Conservation (phyloP, 257 asterid species). For the Solanum chiquidenum region DNA sequence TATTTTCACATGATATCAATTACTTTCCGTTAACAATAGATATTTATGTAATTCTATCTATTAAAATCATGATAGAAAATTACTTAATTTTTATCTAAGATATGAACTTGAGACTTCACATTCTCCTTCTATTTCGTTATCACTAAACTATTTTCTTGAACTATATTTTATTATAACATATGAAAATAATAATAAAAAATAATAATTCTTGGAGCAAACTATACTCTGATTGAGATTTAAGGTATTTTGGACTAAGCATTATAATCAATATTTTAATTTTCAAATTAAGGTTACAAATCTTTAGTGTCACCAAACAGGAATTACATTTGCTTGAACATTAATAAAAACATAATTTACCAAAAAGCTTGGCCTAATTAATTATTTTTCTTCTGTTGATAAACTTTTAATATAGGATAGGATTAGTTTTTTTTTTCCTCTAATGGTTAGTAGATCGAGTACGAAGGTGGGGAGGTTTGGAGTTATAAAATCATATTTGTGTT, state of each 20-base stretch:
- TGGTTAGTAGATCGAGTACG: background rate
- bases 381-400: background rate
- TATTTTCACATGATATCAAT: background rate
- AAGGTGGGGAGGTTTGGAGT: background rate
- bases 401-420: background rate
- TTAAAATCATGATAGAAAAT: rapidly evolving
- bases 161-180: background rate
- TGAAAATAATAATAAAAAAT: background rate
- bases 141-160: background rate
- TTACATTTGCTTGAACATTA: background rate
- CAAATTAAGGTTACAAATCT: background rate
- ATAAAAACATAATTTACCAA: background rate
- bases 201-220: background rate
- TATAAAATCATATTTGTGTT: background rate
- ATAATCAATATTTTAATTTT: background rate
- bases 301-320: background rate
- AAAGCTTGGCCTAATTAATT: background rate
- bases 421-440: background rate
- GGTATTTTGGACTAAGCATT: background rate
- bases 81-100: background rate
- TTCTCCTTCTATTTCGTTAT: too few relatives aligned
- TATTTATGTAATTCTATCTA: too few relatives aligned
- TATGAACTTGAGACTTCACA: background rate
- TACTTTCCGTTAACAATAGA: background rate
- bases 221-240: background rate